phyloP scores from a whole-genome alignment of 2,329 filamentous ascomycete species.

The Sporothrix inflata region DNA sequence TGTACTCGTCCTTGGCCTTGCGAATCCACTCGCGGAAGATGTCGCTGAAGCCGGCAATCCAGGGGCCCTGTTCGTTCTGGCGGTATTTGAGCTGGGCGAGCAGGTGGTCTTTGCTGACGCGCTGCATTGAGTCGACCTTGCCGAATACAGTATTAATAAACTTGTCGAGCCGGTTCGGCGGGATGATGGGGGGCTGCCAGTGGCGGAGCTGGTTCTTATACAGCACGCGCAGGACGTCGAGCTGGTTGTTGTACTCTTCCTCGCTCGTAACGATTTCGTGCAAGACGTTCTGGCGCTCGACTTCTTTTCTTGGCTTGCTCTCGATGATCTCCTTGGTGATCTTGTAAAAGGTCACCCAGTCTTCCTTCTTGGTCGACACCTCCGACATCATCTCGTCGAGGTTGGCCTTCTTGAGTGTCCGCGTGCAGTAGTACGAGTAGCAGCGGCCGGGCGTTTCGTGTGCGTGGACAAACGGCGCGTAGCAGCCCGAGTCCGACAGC shows the following conservation, averaged over 20 bases:
- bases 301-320: conserved; percentile 76
- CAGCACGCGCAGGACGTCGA: conserved; percentile 81
- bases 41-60: conserved; percentile 91
- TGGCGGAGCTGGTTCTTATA: conserved; percentile 80
- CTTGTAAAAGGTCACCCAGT: conserved; percentile 90
- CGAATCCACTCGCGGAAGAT: conserved; percentile 98
- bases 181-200: conserved; percentile 78
- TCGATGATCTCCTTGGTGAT: conserved; percentile 77
- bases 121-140: conserved; percentile 83
- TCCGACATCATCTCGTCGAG: conserved; percentile 73
- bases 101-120: conserved; percentile 90
- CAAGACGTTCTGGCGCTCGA: conserved; percentile 89
- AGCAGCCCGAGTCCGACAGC: conserved; percentile 87
- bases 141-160: conserved; percentile 89
- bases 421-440: conserved; percentile 91
- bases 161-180: conserved; percentile 73
- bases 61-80: conserved; percentile 94
- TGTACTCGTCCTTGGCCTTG: conserved; percentile 85
- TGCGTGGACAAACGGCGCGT: conserved; percentile 81
- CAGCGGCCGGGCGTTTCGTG: conserved; percentile 73
- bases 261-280: conserved; percentile 96
- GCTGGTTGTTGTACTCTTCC: conserved; percentile 84
- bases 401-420: conserved; percentile 93
- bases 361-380: conserved; percentile 69
- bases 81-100: conserved; percentile 94